Evolutionary conservation across 805 yeast genomes (phyloP).

Genomic region (Ogataea sp.): DNA sequence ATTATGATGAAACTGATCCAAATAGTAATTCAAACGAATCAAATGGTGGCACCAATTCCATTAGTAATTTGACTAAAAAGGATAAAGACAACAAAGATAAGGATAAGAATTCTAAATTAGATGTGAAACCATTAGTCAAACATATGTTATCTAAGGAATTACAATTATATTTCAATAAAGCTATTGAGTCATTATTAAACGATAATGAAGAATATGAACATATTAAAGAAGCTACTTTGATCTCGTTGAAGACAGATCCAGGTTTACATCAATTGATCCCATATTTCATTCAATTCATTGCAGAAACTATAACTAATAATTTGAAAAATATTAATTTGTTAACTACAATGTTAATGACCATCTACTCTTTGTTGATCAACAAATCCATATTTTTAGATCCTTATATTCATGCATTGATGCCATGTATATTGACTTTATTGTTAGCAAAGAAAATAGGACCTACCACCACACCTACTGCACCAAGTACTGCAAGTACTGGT

Average conservation of each 20-base stretch:
- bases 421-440: constrained; percentile 85
- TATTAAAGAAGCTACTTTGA: constrained; percentile 71
- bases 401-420: constrained; percentile 92
- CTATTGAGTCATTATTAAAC: constrained; percentile 66
- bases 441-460: constrained; percentile 83
- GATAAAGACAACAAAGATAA: no score
- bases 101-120: constrained; percentile 39
- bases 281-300: constrained; percentile 89
- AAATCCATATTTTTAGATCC: constrained; percentile 87
- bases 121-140: constrained; percentile 83
- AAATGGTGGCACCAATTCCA: constrained; percentile 14
- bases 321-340: constrained; percentile 62
- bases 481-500: no score
- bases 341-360: constrained; percentile 81
- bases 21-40: background rate
- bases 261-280: constrained; percentile 97
- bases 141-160: constrained; percentile 93
- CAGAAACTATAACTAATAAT: constrained; percentile 90
- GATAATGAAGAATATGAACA: constrained; percentile 43
- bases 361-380: constrained; percentile 77
- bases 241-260: constrained; percentile 82
- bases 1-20: constrained; percentile 8
- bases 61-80: no score
- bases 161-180: constrained; percentile 88
- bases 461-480: background rate